Evolutionary conservation across 163 green algal species (phyloP).

Genomic region (Scenedesmus sp.): DNA sequence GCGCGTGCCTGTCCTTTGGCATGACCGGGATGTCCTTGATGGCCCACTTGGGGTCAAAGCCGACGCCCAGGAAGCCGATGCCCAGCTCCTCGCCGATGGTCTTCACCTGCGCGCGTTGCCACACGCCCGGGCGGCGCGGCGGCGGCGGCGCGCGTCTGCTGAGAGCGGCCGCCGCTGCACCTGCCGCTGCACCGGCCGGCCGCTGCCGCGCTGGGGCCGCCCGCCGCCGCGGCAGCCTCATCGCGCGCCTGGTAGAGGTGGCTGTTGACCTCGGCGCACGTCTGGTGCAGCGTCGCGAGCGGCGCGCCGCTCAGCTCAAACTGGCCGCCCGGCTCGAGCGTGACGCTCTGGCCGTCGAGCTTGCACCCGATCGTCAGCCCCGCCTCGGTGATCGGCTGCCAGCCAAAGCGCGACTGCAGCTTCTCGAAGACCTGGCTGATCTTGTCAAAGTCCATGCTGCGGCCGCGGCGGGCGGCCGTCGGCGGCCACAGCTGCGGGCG

Average conservation of each 20-base stretch:
- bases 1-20: conserved; percentile 79
- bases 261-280: conserved; percentile 91
- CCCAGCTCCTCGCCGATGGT: conserved; percentile 87
- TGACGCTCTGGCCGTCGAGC: conserved; percentile 90
- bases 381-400: conserved; percentile 90
- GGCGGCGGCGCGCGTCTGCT: no score
- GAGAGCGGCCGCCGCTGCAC: neutral
- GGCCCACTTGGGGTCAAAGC: conserved; percentile 95
- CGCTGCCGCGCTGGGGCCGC: no score
- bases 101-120: conserved; percentile 87
- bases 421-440: conserved; percentile 85
- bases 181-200: neutral
- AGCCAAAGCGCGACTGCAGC: conserved; percentile 84
- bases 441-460: conserved; percentile 75
- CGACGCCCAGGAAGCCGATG: conserved; percentile 89
- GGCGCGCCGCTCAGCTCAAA: conserved; percentile 97
- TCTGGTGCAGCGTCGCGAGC: conserved; percentile 91
- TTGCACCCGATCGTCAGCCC: conserved; percentile 85
- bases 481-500: no score
- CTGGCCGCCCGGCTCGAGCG: conserved; percentile 97
- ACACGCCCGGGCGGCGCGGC: no score
- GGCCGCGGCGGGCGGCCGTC: conserved; percentile 37
- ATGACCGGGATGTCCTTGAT: conserved; percentile 92
- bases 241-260: conserved; percentile 90
- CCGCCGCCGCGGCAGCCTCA: neutral